Conservation (phyloP, 164 flowering plant species). For the Euptelea pleiosperma region DNA sequence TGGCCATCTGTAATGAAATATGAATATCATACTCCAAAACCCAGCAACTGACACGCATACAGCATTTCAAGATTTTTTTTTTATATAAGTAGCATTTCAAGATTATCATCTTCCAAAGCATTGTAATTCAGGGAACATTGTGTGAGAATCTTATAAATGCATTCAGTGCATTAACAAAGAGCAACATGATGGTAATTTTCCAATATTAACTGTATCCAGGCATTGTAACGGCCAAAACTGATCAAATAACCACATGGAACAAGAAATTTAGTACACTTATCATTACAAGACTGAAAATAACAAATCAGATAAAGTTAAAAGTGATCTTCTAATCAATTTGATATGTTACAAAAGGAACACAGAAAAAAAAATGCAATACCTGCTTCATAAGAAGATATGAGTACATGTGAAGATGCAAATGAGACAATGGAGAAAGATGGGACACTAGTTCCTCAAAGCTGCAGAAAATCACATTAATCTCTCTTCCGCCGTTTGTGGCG, state of each 20-base stretch:
- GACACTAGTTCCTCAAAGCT: neutral
- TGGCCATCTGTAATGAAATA: no score
- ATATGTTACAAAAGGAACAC: neutral
- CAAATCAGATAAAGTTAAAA: neutral
- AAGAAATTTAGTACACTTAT: neutral
- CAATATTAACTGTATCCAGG: neutral
- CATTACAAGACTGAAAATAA: neutral
- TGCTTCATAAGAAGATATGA: no score
- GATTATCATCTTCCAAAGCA: no score
- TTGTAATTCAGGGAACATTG: no score
- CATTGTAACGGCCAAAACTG: neutral
- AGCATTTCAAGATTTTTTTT: no score
- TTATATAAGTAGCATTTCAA: no score
- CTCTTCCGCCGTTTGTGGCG: conserved; percentile 38
- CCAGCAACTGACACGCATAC: no score
- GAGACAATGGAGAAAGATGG: neutral
- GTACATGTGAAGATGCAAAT: no score
- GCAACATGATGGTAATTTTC: no score
- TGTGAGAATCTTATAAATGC: no score
- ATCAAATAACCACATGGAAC: neutral
- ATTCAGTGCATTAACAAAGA: no score
- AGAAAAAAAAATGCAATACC: neutral
- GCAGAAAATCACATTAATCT: conserved; percentile 5
- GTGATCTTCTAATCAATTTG: neutral
- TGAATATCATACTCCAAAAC: no score